These are phyloP conservation scores for Candolleomyces efflorescens DNA, from an alignment of 768 basidiomycete species.

Conservation along the genomic window DNA sequence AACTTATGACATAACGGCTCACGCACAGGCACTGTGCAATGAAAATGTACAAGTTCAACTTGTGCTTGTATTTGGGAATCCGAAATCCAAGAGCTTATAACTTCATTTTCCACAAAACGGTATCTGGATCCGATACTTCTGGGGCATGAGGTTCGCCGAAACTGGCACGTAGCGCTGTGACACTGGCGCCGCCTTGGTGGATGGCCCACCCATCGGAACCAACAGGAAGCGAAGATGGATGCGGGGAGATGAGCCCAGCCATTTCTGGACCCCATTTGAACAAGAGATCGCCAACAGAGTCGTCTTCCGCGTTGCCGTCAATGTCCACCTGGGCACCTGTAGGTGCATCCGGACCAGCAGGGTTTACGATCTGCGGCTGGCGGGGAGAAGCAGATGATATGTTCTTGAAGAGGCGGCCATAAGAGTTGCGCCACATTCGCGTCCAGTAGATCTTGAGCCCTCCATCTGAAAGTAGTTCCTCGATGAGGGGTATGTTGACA, in stretches of 20 bases:
- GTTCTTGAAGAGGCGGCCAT: conserved; percentile 73
- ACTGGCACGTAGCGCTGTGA: conserved; percentile 72
- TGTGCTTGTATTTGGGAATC: neutral
- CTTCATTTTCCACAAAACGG: conserved; percentile 53
- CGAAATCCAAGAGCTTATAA: conserved; percentile 18
- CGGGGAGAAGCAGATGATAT: conserved; percentile 17
- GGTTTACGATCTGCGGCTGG: conserved; percentile 22
- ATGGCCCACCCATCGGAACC: conserved; percentile 86
- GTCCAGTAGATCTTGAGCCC: conserved; percentile 78
- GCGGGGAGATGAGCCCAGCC: conserved; percentile 60
- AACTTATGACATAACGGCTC: neutral
- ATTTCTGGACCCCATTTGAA: conserved; percentile 78
- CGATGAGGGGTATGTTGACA: conserved; percentile 83
- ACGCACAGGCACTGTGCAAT: neutral
- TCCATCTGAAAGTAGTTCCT: conserved; percentile 52
- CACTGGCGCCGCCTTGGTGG: conserved; percentile 61
- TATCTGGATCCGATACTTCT: conserved; percentile 29
- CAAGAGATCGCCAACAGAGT: conserved; percentile 35
- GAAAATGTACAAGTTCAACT: neutral
- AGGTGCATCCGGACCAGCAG: conserved; percentile 43
- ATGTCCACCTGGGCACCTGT: conserved; percentile 15
- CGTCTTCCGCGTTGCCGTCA: conserved; percentile 11
- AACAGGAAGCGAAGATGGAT: conserved; percentile 52
- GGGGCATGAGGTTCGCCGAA: conserved; percentile 59
- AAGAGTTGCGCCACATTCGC: conserved; percentile 79